phyloP scores from a whole-genome alignment of 768 basidiomycete species.

The Rubroboletus pulcherrimus region DNA sequence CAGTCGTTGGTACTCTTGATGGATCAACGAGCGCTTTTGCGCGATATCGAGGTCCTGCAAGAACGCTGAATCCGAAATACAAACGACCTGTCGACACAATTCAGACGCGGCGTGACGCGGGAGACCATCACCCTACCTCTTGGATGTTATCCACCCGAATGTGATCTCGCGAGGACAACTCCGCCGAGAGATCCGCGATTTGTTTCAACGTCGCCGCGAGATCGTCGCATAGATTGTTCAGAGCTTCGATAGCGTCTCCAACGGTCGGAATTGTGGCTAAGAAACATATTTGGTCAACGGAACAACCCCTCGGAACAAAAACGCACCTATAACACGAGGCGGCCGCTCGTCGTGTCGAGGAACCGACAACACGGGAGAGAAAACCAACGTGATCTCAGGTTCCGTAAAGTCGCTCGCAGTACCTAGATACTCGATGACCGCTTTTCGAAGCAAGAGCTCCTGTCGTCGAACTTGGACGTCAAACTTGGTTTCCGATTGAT shows the following conservation, averaged over 20 bases:
- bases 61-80: constrained; percentile 50
- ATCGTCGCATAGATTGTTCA: constrained; percentile 59
- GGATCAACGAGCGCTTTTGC: constrained; percentile 67
- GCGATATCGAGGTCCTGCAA: constrained; percentile 63
- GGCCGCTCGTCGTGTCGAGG: constrained; percentile 56
- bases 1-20: constrained; percentile 54
- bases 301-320: background rate
- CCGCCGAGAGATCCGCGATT: constrained; percentile 62
- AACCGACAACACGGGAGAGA: constrained; percentile 62
- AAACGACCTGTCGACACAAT: constrained; percentile 39
- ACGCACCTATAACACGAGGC: constrained; percentile 55
- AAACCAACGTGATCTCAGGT: constrained; percentile 65
- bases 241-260: constrained; percentile 66
- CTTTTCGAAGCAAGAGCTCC: constrained; percentile 57
- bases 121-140: constrained; percentile 43
- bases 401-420: constrained; percentile 75
- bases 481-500: constrained; percentile 54
- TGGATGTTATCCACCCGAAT: constrained; percentile 67
- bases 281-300: background rate
- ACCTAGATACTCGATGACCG: constrained; percentile 64
- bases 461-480: constrained; percentile 52
- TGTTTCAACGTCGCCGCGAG: constrained; percentile 61
- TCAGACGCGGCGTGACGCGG: background rate
- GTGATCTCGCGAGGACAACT: constrained; percentile 69
- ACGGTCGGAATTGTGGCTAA: constrained; percentile 73